A percentile compares a stretch with the other conserved stretches of the same genome.
These are phyloP conservation scores for Aegilops bicornis DNA, from an alignment of 176 grass and related monocot species.

Conservation along the genomic window DNA sequence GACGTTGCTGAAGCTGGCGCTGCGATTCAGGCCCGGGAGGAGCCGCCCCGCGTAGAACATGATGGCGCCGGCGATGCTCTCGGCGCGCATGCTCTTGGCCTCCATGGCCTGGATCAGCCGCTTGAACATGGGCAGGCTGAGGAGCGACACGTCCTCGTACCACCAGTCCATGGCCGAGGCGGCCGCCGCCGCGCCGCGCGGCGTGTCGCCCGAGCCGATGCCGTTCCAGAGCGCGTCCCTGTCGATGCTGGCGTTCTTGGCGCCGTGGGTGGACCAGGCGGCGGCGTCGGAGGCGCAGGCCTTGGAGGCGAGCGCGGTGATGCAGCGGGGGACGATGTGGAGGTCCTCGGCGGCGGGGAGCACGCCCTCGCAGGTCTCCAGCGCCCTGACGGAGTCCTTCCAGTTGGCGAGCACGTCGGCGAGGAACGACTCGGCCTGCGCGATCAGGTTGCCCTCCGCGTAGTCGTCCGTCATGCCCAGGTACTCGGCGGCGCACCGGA, in stretches of 20 bases:
- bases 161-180: conserved; percentile 59
- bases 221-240: conserved; percentile 59
- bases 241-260: conserved; percentile 13
- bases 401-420: conserved; percentile 56
- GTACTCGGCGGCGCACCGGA: conserved; percentile 76
- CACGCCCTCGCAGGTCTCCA: conserved; percentile 70
- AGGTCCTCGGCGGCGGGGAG: conserved; percentile 62
- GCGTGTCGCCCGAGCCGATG: conserved; percentile 42
- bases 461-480: conserved; percentile 86
- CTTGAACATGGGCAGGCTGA: conserved; percentile 80
- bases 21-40: conserved; percentile 50
- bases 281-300: conserved; percentile 40
- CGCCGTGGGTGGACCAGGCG: not conserved
- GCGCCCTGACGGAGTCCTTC: conserved; percentile 84
- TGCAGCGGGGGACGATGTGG: conserved; percentile 69
- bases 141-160: conserved; percentile 73
- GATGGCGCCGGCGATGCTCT: conserved; percentile 63
- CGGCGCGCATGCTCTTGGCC: conserved; percentile 55
- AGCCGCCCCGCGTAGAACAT: conserved; percentile 73
- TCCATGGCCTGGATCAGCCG: conserved; percentile 73
- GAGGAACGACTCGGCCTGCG: conserved; percentile 74
- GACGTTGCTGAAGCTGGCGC: conserved; percentile 62
- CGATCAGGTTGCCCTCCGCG: conserved; percentile 73
- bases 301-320: conserved; percentile 68
- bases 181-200: not conserved